These are phyloP conservation scores for Micractinium sp. DNA, from an alignment of 139 green algal genomes.

Conservation along the genomic window DNA sequence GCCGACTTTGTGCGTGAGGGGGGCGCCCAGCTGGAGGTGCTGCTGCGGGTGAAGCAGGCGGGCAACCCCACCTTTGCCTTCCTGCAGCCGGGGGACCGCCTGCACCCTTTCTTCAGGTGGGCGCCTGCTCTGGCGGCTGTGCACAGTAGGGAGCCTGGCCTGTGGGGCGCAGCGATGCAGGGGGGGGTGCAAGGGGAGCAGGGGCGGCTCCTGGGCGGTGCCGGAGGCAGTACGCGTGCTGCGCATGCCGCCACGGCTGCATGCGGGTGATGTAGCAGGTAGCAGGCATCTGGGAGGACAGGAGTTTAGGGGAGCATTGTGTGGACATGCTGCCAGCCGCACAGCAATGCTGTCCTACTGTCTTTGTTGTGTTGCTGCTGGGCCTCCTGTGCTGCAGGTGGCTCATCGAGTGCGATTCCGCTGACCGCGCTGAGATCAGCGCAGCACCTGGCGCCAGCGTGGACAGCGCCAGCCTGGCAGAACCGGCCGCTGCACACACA, in stretches of 20 bases:
- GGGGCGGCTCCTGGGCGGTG: too few species aligned
- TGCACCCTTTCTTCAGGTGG: conserved; percentile 62
- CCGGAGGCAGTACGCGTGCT: too few species aligned
- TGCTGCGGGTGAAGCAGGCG: conserved; percentile 75
- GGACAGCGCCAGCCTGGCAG: neutral
- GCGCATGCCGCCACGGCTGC: too few species aligned
- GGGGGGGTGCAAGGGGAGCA: too few species aligned
- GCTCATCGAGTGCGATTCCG: conserved; percentile 54
- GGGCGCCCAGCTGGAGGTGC: conserved; percentile 73
- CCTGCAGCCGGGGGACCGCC: conserved; percentile 50
- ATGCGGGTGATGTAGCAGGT: too few species aligned
- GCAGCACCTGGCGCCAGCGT: neutral
- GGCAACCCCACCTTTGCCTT: conserved; percentile 68
- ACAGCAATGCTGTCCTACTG: neutral
- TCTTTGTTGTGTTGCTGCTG: neutral
- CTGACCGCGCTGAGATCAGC: conserved; percentile 44
- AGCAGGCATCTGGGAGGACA: too few species aligned
- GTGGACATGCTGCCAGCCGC: neutral
- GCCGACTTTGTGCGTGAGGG: conserved; percentile 71
- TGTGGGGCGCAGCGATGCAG: too few species aligned
- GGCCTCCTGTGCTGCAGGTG: conserved; percentile 38
- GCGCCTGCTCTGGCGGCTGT: neutral
- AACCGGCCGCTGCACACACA: neutral
- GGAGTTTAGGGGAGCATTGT: too few species aligned
- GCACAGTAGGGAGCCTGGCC: too few species aligned